These are phyloP conservation scores for Cephalotrichum gorgonifer DNA, from an alignment of 2,329 filamentous ascomycete species.

Conservation along the genomic window DNA sequence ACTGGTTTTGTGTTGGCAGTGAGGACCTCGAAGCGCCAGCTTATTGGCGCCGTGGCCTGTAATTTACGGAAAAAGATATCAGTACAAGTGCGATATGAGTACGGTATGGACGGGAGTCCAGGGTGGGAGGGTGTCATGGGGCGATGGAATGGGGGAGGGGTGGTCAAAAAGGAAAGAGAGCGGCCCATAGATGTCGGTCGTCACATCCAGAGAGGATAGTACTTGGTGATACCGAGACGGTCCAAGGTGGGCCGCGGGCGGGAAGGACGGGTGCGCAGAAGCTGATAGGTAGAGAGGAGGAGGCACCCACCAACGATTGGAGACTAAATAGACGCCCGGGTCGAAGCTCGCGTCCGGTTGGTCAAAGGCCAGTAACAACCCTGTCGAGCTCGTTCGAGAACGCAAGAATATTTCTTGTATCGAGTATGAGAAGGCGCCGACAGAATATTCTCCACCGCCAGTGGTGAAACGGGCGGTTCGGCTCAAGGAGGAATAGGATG, in stretches of 20 bases:
- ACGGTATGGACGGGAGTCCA: constrained; percentile 8
- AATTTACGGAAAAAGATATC: constrained; percentile 15
- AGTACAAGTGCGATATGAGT: constrained; percentile 19
- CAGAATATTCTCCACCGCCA: neutral
- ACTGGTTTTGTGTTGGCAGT: constrained; percentile 27
- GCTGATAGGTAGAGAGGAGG: constrained; percentile 35
- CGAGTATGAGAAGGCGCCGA: constrained; percentile 1
- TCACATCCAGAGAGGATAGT: constrained; percentile 15
- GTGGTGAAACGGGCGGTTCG: neutral
- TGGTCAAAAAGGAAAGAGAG: constrained; percentile 6
- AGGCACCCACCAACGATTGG: constrained; percentile 26
- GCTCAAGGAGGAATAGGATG: neutral
- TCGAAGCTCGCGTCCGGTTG: constrained; percentile 2
- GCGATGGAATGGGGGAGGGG: constrained; percentile 18
- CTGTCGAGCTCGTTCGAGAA: neutral
- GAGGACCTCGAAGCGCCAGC: constrained; percentile 16
- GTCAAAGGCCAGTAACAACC: constrained; percentile 1
- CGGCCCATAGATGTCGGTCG: constrained; percentile 25
- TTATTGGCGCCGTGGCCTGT: constrained; percentile 4
- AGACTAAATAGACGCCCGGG: constrained; percentile 32
- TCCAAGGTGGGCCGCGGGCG: neutral
- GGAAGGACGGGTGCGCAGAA: constrained; percentile 2
- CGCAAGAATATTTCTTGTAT: neutral
- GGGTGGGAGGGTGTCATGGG: constrained; percentile 9
- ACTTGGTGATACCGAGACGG: constrained; percentile 6